Base-by-base conservation (phyloP, 1,284 basidiomycete species). In the Gymnopus androsaceus region DNA sequence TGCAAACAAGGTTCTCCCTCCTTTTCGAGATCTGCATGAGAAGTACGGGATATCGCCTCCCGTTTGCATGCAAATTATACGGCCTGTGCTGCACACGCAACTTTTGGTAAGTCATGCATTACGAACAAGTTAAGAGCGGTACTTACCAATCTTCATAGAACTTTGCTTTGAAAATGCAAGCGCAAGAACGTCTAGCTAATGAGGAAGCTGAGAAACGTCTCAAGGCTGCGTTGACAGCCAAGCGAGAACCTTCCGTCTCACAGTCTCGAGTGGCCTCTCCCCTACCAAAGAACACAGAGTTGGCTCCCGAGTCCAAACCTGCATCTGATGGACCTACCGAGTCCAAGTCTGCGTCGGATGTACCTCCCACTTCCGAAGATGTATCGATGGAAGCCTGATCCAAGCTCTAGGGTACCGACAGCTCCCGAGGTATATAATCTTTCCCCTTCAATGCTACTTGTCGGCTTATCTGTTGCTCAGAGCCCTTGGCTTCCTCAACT, bases 31-130 rank as follows among this genome's bases (percentile, higher is more conserved):
- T 41, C 79, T 98, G 8, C 84, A 85, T 51, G 77, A 81, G 46
- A 78, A 81, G 41, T 95, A 89, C 69, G 90, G 87, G 2, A 83
- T 98, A 48, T 85, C 87, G 58, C 83, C 88, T 36, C 84, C 90
- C 9, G 87, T 95, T 57, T 92, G 92, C 54, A 96, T 97, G 90
- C 92, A 94, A 66, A 89, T 97, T 54, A 82, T 93, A 45, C 85
- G 95, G 8, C 93, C 94, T 3, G 87, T 90, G 56, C 77, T 95
- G 27, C 84, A 90, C 59, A 72, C 74, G 3, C 73, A 79, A 31
- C 75, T 94, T 51, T 71, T 86, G 64, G 88, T 88, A 67, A 63
- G 80, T 72, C n/a, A 51, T 53, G 55, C 46, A 49, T 44, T 44
- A 54, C 34, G 19, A n/a, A n/a, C n/a, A n/a, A n/a, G 30, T 21